These are phyloP conservation scores for Yarrowia sp. DNA, from an alignment of 805 yeast species.

Conservation along the genomic window DNA sequence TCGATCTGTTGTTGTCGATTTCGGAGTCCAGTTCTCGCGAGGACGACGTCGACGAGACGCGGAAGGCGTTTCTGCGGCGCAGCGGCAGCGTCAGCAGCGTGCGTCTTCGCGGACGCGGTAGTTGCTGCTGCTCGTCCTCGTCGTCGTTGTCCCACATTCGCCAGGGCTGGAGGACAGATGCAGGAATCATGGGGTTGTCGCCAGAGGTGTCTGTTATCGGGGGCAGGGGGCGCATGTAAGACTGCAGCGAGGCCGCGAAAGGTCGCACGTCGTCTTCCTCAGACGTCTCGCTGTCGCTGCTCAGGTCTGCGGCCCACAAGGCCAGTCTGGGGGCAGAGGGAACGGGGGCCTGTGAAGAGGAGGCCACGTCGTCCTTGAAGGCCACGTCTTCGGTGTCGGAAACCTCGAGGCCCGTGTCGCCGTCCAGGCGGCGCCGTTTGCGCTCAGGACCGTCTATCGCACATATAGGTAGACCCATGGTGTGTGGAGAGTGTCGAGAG, in stretches of 20 bases:
- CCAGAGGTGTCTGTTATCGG: background rate
- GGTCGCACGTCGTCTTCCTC: conserved; percentile 7
- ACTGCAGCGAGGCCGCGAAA: background rate
- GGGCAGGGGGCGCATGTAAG: background rate
- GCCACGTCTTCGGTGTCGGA: conserved; percentile 3
- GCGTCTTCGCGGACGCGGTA: background rate
- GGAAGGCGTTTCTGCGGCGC: background rate
- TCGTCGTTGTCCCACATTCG: background rate
- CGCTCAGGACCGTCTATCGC: conserved; percentile 10
- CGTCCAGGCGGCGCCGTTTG: conserved; percentile 17
- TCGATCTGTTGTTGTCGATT: background rate
- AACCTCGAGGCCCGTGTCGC: background rate
- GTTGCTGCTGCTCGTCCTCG: background rate
- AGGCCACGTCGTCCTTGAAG: background rate
- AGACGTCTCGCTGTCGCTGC: conserved; percentile 4
- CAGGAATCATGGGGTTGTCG: background rate
- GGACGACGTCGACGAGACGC: background rate
- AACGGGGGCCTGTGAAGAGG: background rate
- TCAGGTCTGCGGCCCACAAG: background rate
- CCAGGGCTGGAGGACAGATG: background rate
- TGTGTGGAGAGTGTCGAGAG: background rate
- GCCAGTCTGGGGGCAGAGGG: background rate
- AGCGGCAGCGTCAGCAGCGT: conserved; percentile 1
- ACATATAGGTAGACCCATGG: conserved; percentile 14
- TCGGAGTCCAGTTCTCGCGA: background rate